Conservation (phyloP, 768 basidiomycete genomes). For the Pisolithus tinctorius region DNA sequence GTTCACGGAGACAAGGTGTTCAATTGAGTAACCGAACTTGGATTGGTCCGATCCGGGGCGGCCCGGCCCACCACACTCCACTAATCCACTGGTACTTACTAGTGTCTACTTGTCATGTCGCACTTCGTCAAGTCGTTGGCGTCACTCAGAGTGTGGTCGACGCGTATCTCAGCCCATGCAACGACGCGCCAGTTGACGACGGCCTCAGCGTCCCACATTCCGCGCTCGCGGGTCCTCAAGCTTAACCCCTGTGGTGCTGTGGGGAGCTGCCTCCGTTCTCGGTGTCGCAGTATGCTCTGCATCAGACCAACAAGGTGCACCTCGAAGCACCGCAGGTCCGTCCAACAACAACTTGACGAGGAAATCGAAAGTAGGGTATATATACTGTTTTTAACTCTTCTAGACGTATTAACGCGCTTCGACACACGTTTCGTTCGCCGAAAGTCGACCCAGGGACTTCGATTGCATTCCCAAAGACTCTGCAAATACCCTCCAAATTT, state of each 20-base stretch:
- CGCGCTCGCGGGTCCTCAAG: neutral
- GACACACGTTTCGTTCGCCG: neutral
- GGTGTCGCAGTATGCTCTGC: slow-evolving; percentile 15
- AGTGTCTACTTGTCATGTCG: neutral
- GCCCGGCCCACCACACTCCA: too few species aligned
- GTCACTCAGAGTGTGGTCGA: neutral
- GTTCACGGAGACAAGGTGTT: too few species aligned
- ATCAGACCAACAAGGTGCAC: slow-evolving; percentile 22
- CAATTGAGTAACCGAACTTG: too few species aligned
- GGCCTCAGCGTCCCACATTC: neutral
- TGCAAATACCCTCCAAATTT: slow-evolving; percentile 58
- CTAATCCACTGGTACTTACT: too few species aligned
- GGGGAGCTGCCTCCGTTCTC: slow-evolving; percentile 23
- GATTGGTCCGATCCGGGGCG: too few species aligned
- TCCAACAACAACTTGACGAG: neutral
- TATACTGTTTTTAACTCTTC: neutral
- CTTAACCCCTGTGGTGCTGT: slow-evolving; percentile 16
- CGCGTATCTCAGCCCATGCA: neutral
- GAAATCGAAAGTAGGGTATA: slow-evolving; percentile 5
- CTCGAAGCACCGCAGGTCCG: slow-evolving; percentile 33
- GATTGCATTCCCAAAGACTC: slow-evolving; percentile 62
- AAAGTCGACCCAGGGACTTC: slow-evolving; percentile 70
- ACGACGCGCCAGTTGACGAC: neutral
- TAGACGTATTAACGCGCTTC: neutral
- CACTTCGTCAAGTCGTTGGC: neutral